Evolutionary conservation across 2,329 filamentous ascomycete genomes (phyloP).

Genomic region (Colletotrichum phormii): DNA sequence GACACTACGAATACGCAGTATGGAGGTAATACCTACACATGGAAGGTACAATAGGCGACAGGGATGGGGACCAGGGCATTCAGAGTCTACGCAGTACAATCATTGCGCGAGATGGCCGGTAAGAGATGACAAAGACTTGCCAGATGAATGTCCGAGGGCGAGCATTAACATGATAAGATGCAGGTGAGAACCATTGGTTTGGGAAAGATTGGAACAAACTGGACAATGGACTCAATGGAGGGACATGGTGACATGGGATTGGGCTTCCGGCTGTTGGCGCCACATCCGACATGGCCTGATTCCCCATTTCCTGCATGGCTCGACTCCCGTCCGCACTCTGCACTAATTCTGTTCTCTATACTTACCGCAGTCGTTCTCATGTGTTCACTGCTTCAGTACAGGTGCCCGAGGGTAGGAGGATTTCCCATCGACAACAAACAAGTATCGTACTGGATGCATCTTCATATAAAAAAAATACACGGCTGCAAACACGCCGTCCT

Average conservation of each 20-base stretch:
- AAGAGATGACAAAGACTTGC: conserved; percentile 1
- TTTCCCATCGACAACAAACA: too few species aligned
- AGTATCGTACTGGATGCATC: too few species aligned
- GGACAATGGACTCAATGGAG: not conserved
- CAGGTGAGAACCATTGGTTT: conserved; percentile 8
- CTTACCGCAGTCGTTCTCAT: not conserved
- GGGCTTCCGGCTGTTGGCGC: conserved; percentile 18
- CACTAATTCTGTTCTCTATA: not conserved
- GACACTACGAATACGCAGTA: too few species aligned
- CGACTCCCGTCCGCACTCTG: too few species aligned
- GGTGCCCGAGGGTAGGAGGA: too few species aligned
- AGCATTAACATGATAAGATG: not conserved
- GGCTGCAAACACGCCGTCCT: not conserved
- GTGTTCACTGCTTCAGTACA: too few species aligned
- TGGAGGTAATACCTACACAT: too few species aligned
- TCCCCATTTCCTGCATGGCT: conserved; percentile 18
- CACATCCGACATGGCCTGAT: conserved; percentile 32
- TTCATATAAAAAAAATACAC: too few species aligned
- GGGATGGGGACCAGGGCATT: too few species aligned
- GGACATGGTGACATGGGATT: not conserved
- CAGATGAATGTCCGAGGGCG: not conserved
- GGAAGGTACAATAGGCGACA: too few species aligned
- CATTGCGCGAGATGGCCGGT: not conserved
- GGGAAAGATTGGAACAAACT: conserved; percentile 11
- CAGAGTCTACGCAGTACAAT: too few species aligned